Evolutionary conservation across 2,329 filamentous ascomycete genomes (phyloP).

Genomic region (Penicillium crustosum): DNA sequence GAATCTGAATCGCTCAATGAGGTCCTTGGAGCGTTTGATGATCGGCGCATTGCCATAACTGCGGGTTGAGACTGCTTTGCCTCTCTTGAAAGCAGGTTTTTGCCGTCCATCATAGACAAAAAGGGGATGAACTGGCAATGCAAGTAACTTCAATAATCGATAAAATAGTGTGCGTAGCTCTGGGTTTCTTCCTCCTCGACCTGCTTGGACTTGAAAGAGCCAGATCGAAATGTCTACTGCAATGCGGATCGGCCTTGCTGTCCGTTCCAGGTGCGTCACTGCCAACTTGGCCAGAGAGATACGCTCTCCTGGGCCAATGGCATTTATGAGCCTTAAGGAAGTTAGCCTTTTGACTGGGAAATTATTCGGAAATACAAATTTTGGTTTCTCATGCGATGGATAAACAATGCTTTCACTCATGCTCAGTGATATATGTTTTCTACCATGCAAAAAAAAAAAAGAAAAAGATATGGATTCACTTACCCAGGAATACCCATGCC

Average conservation of each 20-base stretch:
- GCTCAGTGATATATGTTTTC: constrained; percentile 4
- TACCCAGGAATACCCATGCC: constrained; percentile 50
- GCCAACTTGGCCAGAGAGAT: constrained; percentile 81
- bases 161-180: constrained; percentile 91
- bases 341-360: not conserved
- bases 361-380: not conserved
- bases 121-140: constrained; percentile 76
- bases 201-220: constrained; percentile 90
- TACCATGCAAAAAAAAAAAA: not conserved
- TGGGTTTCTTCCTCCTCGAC: constrained; percentile 82
- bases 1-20: constrained; percentile 84
- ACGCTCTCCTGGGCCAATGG: constrained; percentile 78
- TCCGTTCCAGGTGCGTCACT: constrained; percentile 69
- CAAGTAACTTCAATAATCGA: constrained; percentile 74
- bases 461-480: constrained; percentile 26
- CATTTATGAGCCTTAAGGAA: constrained; percentile 72
- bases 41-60: constrained; percentile 63
- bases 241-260: constrained; percentile 72
- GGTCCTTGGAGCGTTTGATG: constrained; percentile 74
- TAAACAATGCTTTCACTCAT: not conserved
- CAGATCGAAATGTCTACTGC: constrained; percentile 96
- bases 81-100: constrained; percentile 84
- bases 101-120: constrained; percentile 89
- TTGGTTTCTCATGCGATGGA: not conserved
- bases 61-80: constrained; percentile 60